Conservation (phyloP, 495 filamentous ascomycete genomes). For the Penicillium pulvis region DNA sequence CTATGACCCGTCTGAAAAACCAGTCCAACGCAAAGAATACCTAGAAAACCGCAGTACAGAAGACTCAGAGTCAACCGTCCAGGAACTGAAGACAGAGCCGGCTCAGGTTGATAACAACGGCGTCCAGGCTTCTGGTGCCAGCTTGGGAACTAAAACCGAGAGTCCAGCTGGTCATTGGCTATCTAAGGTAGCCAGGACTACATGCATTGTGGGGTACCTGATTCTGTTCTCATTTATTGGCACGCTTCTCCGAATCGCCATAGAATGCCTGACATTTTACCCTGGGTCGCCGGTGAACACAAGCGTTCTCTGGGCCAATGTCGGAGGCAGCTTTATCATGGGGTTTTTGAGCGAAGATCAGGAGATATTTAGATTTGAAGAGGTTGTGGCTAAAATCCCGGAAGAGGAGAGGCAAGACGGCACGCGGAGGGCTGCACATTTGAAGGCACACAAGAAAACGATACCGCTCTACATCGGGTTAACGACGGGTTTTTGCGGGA, state of each 20-base stretch:
- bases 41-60: background rate
- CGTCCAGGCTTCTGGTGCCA: too few relatives aligned
- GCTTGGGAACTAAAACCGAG: background rate
- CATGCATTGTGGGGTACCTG: too few relatives aligned
- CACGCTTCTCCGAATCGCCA: slow-evolving; percentile 6
- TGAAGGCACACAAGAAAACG: slow-evolving; percentile 68
- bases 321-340: slow-evolving; percentile 75
- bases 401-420: too few relatives aligned
- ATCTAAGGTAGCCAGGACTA: too few relatives aligned
- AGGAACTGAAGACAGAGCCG: background rate
- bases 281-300: slow-evolving; percentile 60
- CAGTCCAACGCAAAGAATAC: slow-evolving; percentile 1
- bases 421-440: too few relatives aligned
- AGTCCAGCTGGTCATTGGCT: background rate
- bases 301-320: slow-evolving; percentile 82
- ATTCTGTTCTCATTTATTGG: slow-evolving; percentile 8
- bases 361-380: too few relatives aligned
- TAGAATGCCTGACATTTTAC: slow-evolving; percentile 11
- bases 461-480: slow-evolving; percentile 82
- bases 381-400: too few relatives aligned
- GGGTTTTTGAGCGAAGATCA: slow-evolving; percentile 83
- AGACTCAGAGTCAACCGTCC: background rate
- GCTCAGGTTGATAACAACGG: too few relatives aligned
- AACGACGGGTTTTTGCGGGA: slow-evolving; percentile 83
- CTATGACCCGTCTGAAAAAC: slow-evolving; percentile 12